Evolutionary conservation across 805 yeast genomes (phyloP), one percentile per base, ranked within the genome.

Genomic region (Lachancea sp.): DNA sequence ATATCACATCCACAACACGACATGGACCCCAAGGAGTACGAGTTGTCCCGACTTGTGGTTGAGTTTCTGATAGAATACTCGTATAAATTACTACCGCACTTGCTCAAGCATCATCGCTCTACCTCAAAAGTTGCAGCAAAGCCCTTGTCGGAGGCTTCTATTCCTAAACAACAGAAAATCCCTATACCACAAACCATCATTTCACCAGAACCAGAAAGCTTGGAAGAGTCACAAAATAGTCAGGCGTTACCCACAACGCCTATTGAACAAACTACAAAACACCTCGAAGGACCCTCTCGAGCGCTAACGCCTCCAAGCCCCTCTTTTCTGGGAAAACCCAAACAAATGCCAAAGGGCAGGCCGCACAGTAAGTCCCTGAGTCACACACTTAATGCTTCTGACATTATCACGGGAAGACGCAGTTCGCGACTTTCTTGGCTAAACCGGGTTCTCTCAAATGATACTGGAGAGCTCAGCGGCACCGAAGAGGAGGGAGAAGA

Each of bases 1-100:
- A 70, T 93, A 43, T 85, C 95, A 9, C 98, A 91, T 63, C 95
- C 96, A 4, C 77, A 75, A 52, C 97, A 93, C 63, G 96, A 90
- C 60, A 78, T 91, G 81, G 78, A 83, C 35, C 97, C 97, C 1
- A 87, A 81, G 27, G 97, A 93, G 65, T 90, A 90, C 66, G 91
- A 86, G 11, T 67, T 88, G 30, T 85, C 95, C 4, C 88, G 90
- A 53, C 73, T 80, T 7, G 96, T 87, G 29, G 83, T 93, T 20
- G 95, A 90, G 58, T 89, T 91, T 53, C 74, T 93, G 68, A 85
- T 91, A 46, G 90, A 84, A 53, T 88, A 91, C 61, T 82, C 91
- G 17, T 82, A 84, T 60, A 79, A 81, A 60, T 72, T 91, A 36
- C 68, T 90, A 47, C 88, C 91, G 19, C 74, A 72, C 51, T 72